Conservation (phyloP, 2,329 filamentous ascomycete species). For the Talaromyces sp. region DNA sequence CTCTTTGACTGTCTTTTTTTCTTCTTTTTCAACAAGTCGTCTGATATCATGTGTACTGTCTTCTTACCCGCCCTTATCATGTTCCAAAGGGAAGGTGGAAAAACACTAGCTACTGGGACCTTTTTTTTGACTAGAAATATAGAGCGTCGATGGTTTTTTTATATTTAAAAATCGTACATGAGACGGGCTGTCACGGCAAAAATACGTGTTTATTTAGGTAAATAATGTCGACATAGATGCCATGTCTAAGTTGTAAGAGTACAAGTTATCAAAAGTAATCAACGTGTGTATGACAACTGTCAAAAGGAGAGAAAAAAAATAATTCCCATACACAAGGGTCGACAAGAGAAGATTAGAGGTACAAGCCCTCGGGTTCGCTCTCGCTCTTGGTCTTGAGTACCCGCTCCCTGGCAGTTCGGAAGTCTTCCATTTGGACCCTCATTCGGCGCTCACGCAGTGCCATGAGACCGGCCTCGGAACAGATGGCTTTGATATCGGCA, state of each 20-base stretch:
- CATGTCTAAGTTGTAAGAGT: slow-evolving; percentile 2
- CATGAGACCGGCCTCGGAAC: slow-evolving; percentile 92
- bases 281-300: not conserved
- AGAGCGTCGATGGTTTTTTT: not conserved
- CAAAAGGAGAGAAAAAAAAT: not conserved
- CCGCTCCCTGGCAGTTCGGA: slow-evolving; percentile 83
- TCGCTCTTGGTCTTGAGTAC: slow-evolving; percentile 98
- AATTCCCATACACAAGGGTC: not conserved
- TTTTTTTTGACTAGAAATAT: not conserved
- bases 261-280: not conserved
- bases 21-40: not conserved
- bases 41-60: not conserved
- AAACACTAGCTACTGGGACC: not conserved
- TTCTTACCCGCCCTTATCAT: not conserved
- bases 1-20: not conserved
- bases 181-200: not conserved
- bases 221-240: not conserved
- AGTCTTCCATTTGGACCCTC: slow-evolving; percentile 98
- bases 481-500: slow-evolving; percentile 98
- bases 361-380: slow-evolving; percentile 95
- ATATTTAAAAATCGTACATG: not conserved
- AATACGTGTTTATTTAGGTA: not conserved
- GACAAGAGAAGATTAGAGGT: slow-evolving; percentile 61
- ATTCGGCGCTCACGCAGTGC: slow-evolving; percentile 91
- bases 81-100: not conserved